These are phyloP conservation scores for Lyophyllum semitale DNA, from an alignment of 768 basidiomycete species.

Conservation along the genomic window DNA sequence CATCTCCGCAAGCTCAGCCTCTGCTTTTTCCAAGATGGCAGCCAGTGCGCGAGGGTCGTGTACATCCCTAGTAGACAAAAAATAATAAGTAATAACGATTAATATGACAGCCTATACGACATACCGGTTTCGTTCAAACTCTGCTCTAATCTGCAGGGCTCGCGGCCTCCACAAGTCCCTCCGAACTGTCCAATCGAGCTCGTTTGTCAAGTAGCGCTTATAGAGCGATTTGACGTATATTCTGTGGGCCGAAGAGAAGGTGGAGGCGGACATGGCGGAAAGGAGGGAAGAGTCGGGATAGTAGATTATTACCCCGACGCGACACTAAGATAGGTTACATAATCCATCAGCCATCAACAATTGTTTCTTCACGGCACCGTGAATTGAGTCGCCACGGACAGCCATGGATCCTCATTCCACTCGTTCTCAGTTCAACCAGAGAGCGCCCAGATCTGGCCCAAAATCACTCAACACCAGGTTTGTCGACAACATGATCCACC, in stretches of 20 bases:
- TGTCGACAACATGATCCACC: conserved; percentile 35
- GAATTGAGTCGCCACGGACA: conserved; percentile 10
- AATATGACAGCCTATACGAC: conserved; percentile 21
- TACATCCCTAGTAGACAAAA: conserved; percentile 57
- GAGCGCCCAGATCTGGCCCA: conserved; percentile 70
- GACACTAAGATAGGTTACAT: neutral
- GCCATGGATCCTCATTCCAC: conserved; percentile 80
- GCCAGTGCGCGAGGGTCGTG: conserved; percentile 84
- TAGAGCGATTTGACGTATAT: conserved; percentile 92
- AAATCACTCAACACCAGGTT: conserved; percentile 44
- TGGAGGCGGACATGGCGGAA: conserved; percentile 50
- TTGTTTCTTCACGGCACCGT: conserved; percentile 9
- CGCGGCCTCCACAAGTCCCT: conserved; percentile 85
- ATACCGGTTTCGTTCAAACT: conserved; percentile 92
- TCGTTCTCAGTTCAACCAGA: conserved; percentile 73
- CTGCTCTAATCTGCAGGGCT: conserved; percentile 85
- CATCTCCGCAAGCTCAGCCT: conserved; percentile 64
- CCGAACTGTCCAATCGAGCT: conserved; percentile 87
- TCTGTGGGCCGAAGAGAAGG: conserved; percentile 77
- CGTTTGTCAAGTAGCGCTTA: conserved; percentile 81
- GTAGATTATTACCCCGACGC: neutral
- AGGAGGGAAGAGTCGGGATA: conserved; percentile 14
- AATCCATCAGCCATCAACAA: conserved; percentile 20
- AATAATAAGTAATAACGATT: conserved; percentile 1
- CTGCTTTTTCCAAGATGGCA: conserved; percentile 75